phyloP scores from a whole-genome alignment of 2,329 filamentous ascomycete genomes.

The Talaromyces sp. region DNA sequence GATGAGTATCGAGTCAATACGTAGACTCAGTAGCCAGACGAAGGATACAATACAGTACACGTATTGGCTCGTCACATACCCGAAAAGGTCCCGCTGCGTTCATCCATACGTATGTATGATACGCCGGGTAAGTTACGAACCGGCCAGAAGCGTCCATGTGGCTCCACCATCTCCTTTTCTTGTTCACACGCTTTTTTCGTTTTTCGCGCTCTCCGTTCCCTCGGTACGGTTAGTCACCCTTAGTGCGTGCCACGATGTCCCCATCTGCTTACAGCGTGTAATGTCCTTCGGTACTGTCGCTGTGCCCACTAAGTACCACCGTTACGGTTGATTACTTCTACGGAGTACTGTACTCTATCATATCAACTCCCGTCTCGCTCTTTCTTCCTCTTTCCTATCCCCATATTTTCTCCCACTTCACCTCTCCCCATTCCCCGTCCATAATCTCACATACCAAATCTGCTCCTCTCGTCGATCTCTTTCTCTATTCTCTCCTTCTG shows the following conservation, averaged over 20 bases:
- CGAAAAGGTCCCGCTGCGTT: neutral
- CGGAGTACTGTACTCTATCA: conserved; percentile 19
- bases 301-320: neutral
- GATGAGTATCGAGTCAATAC: no score
- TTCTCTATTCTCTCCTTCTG: conserved; percentile 18
- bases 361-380: conserved; percentile 9
- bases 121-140: neutral
- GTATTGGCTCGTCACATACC: conserved; percentile 2
- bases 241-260: conserved; percentile 9
- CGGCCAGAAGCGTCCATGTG: conserved; percentile 18
- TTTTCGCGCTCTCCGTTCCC: conserved; percentile 16
- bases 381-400: neutral
- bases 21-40: neutral
- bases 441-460: conserved; percentile 18
- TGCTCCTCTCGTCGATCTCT: conserved; percentile 19
- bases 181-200: conserved; percentile 6
- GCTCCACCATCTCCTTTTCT: conserved; percentile 10
- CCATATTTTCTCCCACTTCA: conserved; percentile 18
- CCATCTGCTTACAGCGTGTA: neutral
- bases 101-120: neutral
- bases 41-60: neutral
- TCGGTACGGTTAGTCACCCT: conserved; percentile 17
- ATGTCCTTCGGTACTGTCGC: neutral
- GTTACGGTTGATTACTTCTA: neutral
- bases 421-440: conserved; percentile 1